Base-by-base conservation (phyloP, 495 filamentous ascomycete species). In the Annulohypoxylon nitens region DNA sequence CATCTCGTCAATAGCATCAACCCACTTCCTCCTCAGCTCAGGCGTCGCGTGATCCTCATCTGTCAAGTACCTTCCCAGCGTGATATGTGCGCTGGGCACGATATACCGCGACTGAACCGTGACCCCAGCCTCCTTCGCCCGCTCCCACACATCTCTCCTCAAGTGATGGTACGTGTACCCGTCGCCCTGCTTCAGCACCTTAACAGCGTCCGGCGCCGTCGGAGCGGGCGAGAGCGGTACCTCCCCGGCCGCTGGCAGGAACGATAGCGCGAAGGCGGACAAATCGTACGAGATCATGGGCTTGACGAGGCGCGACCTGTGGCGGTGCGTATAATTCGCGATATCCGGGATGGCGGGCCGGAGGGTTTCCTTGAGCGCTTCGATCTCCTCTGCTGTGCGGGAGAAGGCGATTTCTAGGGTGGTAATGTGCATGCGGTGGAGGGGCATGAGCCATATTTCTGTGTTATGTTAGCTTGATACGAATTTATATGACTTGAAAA, bases 91-190 rank as follows among this genome's bases (percentile, higher is more conserved):
- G 45, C 91, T 93, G 3, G 93, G 94, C 8, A 97, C 92, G 1
- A 92, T 88, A 80, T 98, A 99, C 63, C 95, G 86, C 34, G 90
- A 91, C 14, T 80, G 87, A 12, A 97, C 84, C 9, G 80, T 78
- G 7, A 93, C 84, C 0, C 91, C 91, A 2, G 87, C 84, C 2
- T 79, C 80, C 50, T 83, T 79, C 11, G 86, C 85, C n/a, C 88
- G 79, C 16, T 84, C 83, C 77, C 89, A 94, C 12, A 97, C 79
- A 79, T 97, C 93, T 2, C 92, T 84, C 1, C 95, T 89, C 4
- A 98, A 88, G 79, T 98, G 95, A 74, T 97, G 95, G 79, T 97
- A 98, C 2, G 92, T 93, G 79, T 93, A 98, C 0, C 30, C 41
- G 68, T 93, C 90, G 7, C 85, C 81, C 14, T 78, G 76, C 0